Evolutionary conservation across 495 filamentous ascomycete genomes (phyloP), one percentile per base, ranked within the genome.

Genomic region (Melanomma pulvis-pyrius): DNA sequence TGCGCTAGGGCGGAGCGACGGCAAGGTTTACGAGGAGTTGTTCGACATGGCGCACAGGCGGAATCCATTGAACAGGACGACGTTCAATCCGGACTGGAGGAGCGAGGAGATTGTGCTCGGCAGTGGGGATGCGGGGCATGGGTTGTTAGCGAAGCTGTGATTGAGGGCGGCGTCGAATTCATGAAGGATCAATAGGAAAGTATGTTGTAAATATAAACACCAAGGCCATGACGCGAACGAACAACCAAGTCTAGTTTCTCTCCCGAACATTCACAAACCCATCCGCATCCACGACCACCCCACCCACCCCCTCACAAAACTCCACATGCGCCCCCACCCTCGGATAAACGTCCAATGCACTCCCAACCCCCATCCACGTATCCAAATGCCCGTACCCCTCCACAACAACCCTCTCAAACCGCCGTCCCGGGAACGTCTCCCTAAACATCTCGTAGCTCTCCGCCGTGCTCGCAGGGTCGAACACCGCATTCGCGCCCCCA

Each of bases 321-420:
- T 53, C 46, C 12, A 61, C 47, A 34, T 87, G 83, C 62, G 81
- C 80, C 60, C 80, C 65, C 3, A 89, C 81, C 59, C 83, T 79
- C 28, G 85, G 86, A 69, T 82, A 90, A 12, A 90, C 82, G 72
- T 88, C 87, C 71, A 79, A 83, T 79, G 85, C 11, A 85, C 85
- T 82, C 36, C 50, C 77, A 41, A 82, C 79, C 0, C 87, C 87
- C 81, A 89, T 86, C 83, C 87, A 88, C 53, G 80, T 80, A 75
- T 90, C 87, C 56, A 90, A 71, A 71, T 90, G 87, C 25, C 88
- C 88, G 61, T 88, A 87, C n/a, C 84, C 83, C 8, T 83, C 80
- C 8, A 87, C 80, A 7, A 87, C 79, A 22, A 77, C 69, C 19
- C 86, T 75, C 41, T 76, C 77, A 72, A 88, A 89, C 51, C 78